These are phyloP conservation scores for Alternaria arbusti DNA, from an alignment of 2,329 filamentous ascomycete species.

Conservation along the genomic window DNA sequence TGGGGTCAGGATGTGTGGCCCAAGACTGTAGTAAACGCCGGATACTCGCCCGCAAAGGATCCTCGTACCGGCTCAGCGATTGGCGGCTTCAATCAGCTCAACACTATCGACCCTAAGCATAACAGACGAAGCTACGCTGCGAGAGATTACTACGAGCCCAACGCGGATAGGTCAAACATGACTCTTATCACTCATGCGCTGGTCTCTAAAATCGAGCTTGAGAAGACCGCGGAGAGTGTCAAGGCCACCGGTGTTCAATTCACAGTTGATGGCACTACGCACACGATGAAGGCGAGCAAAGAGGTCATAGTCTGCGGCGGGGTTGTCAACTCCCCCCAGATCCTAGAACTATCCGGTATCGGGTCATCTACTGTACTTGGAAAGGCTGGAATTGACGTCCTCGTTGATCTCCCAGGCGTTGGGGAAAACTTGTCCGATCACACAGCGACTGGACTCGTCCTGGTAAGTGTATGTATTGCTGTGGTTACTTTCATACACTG, in stretches of 20 bases:
- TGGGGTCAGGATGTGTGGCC: conserved; percentile 38
- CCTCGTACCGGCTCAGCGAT: conserved; percentile 35
- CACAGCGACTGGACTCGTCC: conserved; percentile 22
- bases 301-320: conserved; percentile 42
- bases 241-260: conserved; percentile 48
- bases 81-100: conserved; percentile 42
- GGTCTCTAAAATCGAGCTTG: conserved; percentile 55
- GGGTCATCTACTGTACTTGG: conserved; percentile 33
- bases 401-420: conserved; percentile 39
- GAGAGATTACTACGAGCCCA: conserved; percentile 47
- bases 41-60: conserved; percentile 31
- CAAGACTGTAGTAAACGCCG: conserved; percentile 32
- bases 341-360: conserved; percentile 44
- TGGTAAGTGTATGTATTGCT: conserved; percentile 14
- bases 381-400: conserved; percentile 32
- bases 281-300: conserved; percentile 33
- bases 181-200: conserved; percentile 56
- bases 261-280: conserved; percentile 42
- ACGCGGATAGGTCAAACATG: conserved; percentile 52
- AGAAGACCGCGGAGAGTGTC: conserved; percentile 52
- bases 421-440: conserved; percentile 49
- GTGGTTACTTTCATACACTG: background rate
- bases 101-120: conserved; percentile 33
- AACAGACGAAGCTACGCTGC: conserved; percentile 45
- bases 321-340: conserved; percentile 36